Percentiles rank a stretch among this genome's conserved stretches.
phyloP scores from a whole-genome alignment of 2,329 filamentous ascomycete genomes.

The Aspergillus sclerotialis region DNA sequence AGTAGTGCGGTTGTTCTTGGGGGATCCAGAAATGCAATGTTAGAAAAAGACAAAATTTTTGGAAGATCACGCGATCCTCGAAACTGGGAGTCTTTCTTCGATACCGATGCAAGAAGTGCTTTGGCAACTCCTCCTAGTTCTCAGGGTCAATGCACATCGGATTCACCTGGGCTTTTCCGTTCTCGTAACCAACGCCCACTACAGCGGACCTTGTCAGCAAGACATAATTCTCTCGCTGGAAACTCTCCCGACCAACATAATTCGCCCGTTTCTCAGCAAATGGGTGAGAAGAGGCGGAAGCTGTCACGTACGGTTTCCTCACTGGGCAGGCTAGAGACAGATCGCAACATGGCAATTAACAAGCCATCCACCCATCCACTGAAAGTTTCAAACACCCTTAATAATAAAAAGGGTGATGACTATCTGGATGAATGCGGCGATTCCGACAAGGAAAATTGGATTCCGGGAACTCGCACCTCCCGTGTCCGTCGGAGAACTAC shows the following conservation, averaged over 20 bases:
- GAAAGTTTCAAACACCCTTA: constrained; percentile 17
- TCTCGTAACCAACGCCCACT: constrained; percentile 55
- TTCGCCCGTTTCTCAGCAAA: constrained; percentile 41
- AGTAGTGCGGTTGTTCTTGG: constrained; percentile 59
- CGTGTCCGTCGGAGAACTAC: constrained; percentile 31
- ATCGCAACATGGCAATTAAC: constrained; percentile 24
- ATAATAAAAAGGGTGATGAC: constrained; percentile 24
- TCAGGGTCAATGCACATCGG: constrained; percentile 56
- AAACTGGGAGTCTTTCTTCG: constrained; percentile 86
- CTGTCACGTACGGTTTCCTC: constrained; percentile 57
- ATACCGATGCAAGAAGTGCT: constrained; percentile 70
- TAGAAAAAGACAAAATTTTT: constrained; percentile 43
- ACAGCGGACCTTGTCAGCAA: constrained; percentile 50
- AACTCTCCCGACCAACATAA: constrained; percentile 37
- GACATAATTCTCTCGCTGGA: constrained; percentile 34
- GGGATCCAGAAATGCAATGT: constrained; percentile 52
- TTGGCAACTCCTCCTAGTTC: constrained; percentile 74
- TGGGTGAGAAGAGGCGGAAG: constrained; percentile 53
- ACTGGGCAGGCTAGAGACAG: constrained; percentile 53
- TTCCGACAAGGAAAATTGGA: constrained; percentile 94
- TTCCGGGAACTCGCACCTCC: constrained; percentile 41
- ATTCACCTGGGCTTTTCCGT: constrained; percentile 72
- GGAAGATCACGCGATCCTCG: constrained; percentile 81
- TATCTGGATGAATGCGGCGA: constrained; percentile 54
- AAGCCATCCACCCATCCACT: constrained; percentile 26